Conservation (phyloP, 192 early-diverging fungal species). For the Coemansia reversa region DNA sequence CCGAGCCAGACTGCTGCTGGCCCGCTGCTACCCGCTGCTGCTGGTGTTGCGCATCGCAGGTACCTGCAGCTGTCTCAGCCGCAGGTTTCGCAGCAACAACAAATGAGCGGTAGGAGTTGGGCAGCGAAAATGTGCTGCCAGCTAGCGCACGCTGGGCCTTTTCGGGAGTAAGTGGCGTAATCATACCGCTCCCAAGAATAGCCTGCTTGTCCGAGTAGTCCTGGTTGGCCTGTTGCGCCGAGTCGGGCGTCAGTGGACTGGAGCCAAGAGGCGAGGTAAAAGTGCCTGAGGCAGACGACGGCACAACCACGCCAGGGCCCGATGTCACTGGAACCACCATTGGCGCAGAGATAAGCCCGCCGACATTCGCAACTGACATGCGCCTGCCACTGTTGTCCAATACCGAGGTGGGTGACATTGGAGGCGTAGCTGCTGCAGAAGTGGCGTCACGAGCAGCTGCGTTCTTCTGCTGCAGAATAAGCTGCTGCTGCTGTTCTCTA, state of each 20-base stretch:
- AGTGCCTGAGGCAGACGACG: conserved; percentile 2
- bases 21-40: background rate
- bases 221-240: conserved; percentile 22
- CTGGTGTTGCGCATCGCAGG: background rate
- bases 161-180: conserved; percentile 32
- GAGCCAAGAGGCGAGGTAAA: conserved; percentile 24
- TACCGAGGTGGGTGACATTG: conserved; percentile 21
- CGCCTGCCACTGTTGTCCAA: background rate
- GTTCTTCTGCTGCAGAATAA: background rate
- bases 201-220: conserved; percentile 35
- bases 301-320: conserved; percentile 1
- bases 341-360: conserved; percentile 3
- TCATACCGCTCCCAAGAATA: conserved; percentile 36
- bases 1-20: background rate
- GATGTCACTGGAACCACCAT: conserved; percentile 21
- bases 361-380: conserved; percentile 5
- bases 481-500: conserved; percentile 28
- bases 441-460: conserved; percentile 5
- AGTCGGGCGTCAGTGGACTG: conserved; percentile 37
- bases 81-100: conserved; percentile 14
- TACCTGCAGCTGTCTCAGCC: background rate
- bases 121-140: conserved; percentile 23
- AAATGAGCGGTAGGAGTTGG: conserved; percentile 39
- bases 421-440: conserved; percentile 13
- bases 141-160: conserved; percentile 33